These are phyloP conservation scores for Epichloe aotearoae DNA, from an alignment of 2,329 filamentous ascomycete species.

Conservation along the genomic window DNA sequence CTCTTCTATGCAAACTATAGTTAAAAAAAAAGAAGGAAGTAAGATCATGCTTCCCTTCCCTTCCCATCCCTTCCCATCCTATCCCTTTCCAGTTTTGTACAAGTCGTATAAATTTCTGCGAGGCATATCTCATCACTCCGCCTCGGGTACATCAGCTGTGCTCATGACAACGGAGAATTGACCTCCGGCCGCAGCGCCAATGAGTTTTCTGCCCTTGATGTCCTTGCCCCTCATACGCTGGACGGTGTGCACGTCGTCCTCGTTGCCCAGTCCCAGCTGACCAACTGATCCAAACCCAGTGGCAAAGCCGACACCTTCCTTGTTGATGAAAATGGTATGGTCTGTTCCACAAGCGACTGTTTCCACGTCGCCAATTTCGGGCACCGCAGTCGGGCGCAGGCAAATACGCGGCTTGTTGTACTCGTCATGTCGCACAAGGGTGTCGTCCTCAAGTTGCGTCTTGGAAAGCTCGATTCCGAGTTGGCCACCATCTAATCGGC, in stretches of 20 bases:
- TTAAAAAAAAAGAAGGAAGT: background rate
- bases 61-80: background rate
- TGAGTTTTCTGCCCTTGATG: constrained; percentile 58
- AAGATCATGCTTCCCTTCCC: background rate
- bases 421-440: constrained; percentile 49
- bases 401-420: constrained; percentile 40
- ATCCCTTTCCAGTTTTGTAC: background rate
- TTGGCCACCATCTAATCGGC: constrained; percentile 39
- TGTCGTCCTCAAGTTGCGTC: constrained; percentile 27
- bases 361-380: constrained; percentile 38
- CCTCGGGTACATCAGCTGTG: constrained; percentile 12
- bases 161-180: constrained; percentile 61
- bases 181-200: constrained; percentile 74
- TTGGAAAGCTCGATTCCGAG: constrained; percentile 38
- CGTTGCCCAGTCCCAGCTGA: constrained; percentile 63
- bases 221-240: constrained; percentile 78
- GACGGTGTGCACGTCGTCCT: constrained; percentile 67
- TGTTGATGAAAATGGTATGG: constrained; percentile 59
- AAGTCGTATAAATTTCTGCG: background rate
- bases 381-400: constrained; percentile 3
- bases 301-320: constrained; percentile 57
- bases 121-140: background rate
- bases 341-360: constrained; percentile 53
- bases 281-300: constrained; percentile 76
- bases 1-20: background rate